Conservation (phyloP, 2,329 filamentous ascomycete genomes). For the Xylaria sp. region DNA sequence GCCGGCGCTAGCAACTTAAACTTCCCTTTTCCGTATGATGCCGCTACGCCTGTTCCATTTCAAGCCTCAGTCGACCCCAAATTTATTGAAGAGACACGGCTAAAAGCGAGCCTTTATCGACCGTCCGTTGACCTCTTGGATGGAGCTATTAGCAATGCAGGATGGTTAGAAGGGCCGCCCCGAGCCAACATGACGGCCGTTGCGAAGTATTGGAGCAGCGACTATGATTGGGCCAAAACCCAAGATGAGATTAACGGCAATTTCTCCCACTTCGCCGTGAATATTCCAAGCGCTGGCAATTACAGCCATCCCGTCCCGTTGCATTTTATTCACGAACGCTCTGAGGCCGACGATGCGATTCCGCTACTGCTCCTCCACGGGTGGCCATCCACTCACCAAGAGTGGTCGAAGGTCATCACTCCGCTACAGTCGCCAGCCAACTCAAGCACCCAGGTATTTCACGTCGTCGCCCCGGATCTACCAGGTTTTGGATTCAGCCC, state of each 20-base stretch:
- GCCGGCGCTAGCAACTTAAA: constrained; percentile 6
- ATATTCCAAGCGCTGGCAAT: not conserved
- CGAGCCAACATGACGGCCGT: not conserved
- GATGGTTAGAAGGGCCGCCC: constrained; percentile 9
- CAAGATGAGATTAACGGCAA: constrained; percentile 16
- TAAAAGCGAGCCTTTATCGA: constrained; percentile 3
- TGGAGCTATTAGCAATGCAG: constrained; percentile 1
- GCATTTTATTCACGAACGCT: constrained; percentile 17
- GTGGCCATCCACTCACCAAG: constrained; percentile 15
- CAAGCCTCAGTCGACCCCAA: not conserved
- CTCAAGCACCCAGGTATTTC: constrained; percentile 11
- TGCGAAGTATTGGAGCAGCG: constrained; percentile 6
- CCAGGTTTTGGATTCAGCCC: constrained; percentile 20
- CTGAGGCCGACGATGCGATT: not conserved
- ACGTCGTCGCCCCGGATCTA: constrained; percentile 15
- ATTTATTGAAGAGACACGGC: not conserved
- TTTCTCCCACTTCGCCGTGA: constrained; percentile 10
- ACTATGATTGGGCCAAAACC: constrained; percentile 6
- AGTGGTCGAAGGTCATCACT: constrained; percentile 8
- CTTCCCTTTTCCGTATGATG: constrained; percentile 3
- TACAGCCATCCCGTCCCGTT: constrained; percentile 5
- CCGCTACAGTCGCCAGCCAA: not conserved
- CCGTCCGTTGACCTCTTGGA: constrained; percentile 2
- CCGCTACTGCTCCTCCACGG: constrained; percentile 14
- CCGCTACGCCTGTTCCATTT: not conserved